These are phyloP conservation scores for Silene uniflora DNA, from an alignment of 148 eudicot species.

Conservation along the genomic window DNA sequence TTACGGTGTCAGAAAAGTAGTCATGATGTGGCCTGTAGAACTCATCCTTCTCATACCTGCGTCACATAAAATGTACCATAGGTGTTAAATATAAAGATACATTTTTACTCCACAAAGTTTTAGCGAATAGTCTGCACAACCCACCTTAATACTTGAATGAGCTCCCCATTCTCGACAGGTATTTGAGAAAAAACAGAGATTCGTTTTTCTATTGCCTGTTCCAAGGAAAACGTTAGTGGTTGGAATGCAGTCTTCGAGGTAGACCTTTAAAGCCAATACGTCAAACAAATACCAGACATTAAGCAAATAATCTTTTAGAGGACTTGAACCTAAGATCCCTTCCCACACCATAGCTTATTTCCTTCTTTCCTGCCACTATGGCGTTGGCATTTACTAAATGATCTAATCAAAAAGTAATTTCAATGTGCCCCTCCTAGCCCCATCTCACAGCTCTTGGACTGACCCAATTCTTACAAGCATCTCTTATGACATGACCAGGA, in stretches of 20 bases:
- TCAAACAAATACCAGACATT: background rate
- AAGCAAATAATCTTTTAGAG: background rate
- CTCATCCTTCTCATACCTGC: conserved; percentile 86
- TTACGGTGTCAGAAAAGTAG: conserved; percentile 84
- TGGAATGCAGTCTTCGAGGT: background rate
- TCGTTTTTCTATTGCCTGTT: conserved; percentile 88
- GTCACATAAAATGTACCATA: conserved; percentile 48
- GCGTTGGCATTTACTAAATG: no score
- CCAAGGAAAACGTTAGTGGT: conserved; percentile 7
- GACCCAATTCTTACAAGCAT: no score
- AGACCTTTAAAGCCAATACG: background rate
- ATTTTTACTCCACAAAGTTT: conserved; percentile 11
- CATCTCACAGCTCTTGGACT: no score
- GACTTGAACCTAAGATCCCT: no score
- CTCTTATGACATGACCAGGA: no score
- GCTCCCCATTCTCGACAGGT: conserved; percentile 93
- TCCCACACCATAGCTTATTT: no score
- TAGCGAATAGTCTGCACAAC: conserved; percentile 9
- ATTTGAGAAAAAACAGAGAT: conserved; percentile 91
- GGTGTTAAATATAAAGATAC: conserved; percentile 21
- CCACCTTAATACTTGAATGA: conserved; percentile 85
- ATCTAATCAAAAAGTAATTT: no score
- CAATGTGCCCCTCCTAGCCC: no score
- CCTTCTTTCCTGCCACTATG: no score
- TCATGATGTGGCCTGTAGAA: conserved; percentile 90